Evolutionary conservation across 1,284 basidiomycete species (phyloP).

Genomic region (Melampsora larici-populina): DNA sequence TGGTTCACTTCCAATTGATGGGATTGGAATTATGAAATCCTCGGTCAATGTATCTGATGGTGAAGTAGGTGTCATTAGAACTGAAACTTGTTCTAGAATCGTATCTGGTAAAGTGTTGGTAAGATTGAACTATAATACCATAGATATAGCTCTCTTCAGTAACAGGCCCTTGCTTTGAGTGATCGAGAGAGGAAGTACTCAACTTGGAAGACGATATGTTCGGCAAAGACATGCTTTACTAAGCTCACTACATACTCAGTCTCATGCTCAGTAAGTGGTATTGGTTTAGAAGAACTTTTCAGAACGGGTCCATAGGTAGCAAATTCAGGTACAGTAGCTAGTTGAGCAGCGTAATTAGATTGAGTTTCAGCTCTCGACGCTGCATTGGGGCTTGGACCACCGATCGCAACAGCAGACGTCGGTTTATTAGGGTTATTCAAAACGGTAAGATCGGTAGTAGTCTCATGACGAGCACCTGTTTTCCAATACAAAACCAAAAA

Average conservation of each 20-base stretch:
- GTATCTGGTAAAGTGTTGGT: slow-evolving; percentile 84
- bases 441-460: slow-evolving; percentile 37
- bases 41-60: slow-evolving; percentile 76
- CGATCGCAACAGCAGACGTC: slow-evolving; percentile 61
- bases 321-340: slow-evolving; percentile 81
- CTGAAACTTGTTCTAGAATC: slow-evolving; percentile 90
- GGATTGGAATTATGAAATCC: slow-evolving; percentile 83
- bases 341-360: slow-evolving; percentile 79
- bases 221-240: slow-evolving; percentile 94
- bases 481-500: neutral
- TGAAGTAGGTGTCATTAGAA: slow-evolving; percentile 73
- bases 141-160: neutral
- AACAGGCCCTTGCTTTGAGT: too few relatives aligned
- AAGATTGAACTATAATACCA: slow-evolving; percentile 37
- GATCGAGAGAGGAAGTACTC: slow-evolving; percentile 46
- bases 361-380: slow-evolving; percentile 75
- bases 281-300: slow-evolving; percentile 76
- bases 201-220: slow-evolving; percentile 93
- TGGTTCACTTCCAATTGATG: slow-evolving; percentile 59
- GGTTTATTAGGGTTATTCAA: slow-evolving; percentile 30
- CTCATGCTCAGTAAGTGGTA: slow-evolving; percentile 89
- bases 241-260: slow-evolving; percentile 97
- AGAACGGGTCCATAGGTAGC: slow-evolving; percentile 78
- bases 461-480: slow-evolving; percentile 41
- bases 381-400: slow-evolving; percentile 61